Base-by-base conservation (phyloP, 345 rosid genomes). In the Camelina laxa region DNA sequence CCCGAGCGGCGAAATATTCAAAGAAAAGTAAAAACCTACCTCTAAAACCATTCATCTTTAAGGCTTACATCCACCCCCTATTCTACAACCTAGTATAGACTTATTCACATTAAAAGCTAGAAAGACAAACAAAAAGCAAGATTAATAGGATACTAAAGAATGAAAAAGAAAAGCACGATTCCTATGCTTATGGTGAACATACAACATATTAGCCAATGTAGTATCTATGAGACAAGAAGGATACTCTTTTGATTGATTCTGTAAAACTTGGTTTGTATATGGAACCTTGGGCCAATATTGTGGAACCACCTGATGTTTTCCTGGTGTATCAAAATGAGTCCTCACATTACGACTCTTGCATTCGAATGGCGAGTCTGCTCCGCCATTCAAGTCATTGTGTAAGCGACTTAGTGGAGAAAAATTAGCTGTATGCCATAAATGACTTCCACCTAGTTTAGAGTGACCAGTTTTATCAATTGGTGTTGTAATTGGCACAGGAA, bases 231-330 rank as follows among this genome's bases (percentile, higher is more conserved):
- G 69, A 51, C 59, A 85, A 82, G 24, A 77, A 90, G 94, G 99
- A 95, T 95, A 95, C 99, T 89, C 91, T 73, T 84, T 92, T 60
- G 96, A 80, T 50, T 81, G 83, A 75, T 85, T 87, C 38, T 82
- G 96, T 68, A 82, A 87, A 82, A 84, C 91, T 80, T 84, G 91
- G 80, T 84, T 84, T 19, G 49, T 41, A 50, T 71, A 3, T 39
- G 90, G 84, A 82, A 87, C 85, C 83, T 88, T 87, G 35, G 99
- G 98, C 90, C 86, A 86, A 83, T 89, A 92, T 7, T 91, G 90
- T 70, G 96, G 88, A 84, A 89, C 85, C 64, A 87, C 73, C 67
- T 85, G 98, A 84, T 67, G 83, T 53, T 84, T 88, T 78, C 84
- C 94, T 48, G 87, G 89, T 51, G 79, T 70, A 84, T 95, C 96